Evolutionary conservation across 2,329 filamentous ascomycete genomes (phyloP).

Genomic region (Exophiala alcalophila): DNA sequence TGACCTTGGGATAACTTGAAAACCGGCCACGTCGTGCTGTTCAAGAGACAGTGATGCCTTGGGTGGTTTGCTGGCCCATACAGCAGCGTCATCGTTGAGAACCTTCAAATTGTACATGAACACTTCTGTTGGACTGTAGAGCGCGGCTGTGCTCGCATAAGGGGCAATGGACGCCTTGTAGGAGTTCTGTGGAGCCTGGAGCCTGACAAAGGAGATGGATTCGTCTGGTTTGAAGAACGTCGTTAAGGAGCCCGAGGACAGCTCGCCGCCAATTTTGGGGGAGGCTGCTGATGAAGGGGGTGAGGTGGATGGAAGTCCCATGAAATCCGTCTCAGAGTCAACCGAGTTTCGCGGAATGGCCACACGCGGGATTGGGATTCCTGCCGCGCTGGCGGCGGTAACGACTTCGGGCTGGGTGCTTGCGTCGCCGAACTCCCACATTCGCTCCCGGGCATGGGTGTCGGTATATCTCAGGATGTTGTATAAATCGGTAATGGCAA

Average conservation of each 20-base stretch:
- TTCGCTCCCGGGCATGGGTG: neutral
- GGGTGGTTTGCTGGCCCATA: neutral
- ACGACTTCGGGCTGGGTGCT: neutral
- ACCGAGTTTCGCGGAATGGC: neutral
- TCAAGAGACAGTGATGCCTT: neutral
- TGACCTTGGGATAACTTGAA: too few species aligned
- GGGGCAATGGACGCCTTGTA: neutral
- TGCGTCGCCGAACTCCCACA: conserved; percentile 1
- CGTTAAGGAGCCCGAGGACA: neutral
- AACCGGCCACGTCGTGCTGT: too few species aligned
- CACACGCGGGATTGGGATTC: neutral
- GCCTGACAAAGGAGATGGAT: neutral
- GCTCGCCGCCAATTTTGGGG: too few species aligned
- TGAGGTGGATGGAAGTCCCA: too few species aligned
- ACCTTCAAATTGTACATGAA: neutral
- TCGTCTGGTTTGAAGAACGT: neutral
- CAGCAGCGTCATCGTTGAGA: neutral
- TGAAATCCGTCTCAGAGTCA: too few species aligned
- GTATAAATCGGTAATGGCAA: neutral
- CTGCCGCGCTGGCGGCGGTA: too few species aligned
- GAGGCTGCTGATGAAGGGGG: too few species aligned
- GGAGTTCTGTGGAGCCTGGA: neutral
- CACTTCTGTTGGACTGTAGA: neutral
- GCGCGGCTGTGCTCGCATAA: neutral
- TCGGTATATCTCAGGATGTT: neutral